Evolutionary conservation across 768 basidiomycete genomes (phyloP).

Genomic region (Lactarius evosmus): DNA sequence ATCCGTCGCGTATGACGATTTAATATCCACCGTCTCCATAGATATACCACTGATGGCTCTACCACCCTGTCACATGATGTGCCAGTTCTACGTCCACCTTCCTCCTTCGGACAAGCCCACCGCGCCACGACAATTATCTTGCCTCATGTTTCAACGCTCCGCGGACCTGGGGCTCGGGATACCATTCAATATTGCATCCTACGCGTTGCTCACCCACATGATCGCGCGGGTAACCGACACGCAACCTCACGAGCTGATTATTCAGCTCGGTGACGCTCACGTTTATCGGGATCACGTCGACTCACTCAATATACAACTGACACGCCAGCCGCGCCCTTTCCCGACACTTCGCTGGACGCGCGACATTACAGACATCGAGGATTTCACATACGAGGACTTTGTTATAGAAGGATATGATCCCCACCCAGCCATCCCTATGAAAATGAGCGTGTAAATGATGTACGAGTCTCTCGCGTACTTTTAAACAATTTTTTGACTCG

Average conservation of each 20-base stretch:
- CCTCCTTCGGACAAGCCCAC: constrained; percentile 50
- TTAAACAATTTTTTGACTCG: constrained; percentile 1
- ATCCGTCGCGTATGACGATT: not conserved
- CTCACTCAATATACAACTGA: constrained; percentile 79
- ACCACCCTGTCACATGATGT: constrained; percentile 98
- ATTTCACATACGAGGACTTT: constrained; percentile 76
- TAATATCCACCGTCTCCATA: constrained; percentile 34
- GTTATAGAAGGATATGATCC: constrained; percentile 85
- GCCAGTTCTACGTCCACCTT: constrained; percentile 97
- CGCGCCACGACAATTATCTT: constrained; percentile 72
- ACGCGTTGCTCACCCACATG: constrained; percentile 96
- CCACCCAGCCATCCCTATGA: constrained; percentile 84
- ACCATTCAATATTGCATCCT: constrained; percentile 99
- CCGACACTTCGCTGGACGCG: constrained; percentile 76
- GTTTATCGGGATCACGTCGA: constrained; percentile 91
- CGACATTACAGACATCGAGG: constrained; percentile 69
- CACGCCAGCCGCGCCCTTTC: constrained; percentile 74
- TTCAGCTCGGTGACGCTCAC: constrained; percentile 97
- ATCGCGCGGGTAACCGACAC: constrained; percentile 90
- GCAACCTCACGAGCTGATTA: constrained; percentile 83
- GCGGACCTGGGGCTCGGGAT: constrained; percentile 97
- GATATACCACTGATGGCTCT: constrained; percentile 95
- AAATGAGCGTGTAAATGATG: constrained; percentile 74
- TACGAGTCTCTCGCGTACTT: constrained; percentile 31
- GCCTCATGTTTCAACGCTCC: constrained; percentile 96